Percentiles rank a stretch among this genome's conserved stretches.
Evolutionary conservation across 176 grass and related monocot genomes (phyloP).

Genomic region (Dactylis glomerata): DNA sequence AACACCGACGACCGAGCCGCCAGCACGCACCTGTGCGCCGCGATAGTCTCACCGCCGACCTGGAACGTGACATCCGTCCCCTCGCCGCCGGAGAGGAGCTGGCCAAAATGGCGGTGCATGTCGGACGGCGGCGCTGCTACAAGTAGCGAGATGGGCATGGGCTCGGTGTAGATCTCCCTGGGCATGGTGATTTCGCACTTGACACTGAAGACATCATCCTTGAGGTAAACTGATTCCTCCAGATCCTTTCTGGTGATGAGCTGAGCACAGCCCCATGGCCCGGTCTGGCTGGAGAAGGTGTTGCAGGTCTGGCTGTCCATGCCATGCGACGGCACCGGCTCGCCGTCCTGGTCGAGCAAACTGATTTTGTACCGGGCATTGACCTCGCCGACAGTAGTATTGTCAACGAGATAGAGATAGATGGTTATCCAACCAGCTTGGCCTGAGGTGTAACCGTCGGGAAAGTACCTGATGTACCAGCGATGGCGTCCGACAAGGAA

Average conservation of each 20-base stretch:
- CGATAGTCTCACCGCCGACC: not conserved
- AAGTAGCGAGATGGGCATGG: not conserved
- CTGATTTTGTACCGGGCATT: not conserved
- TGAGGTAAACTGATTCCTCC: slow-evolving; percentile 5
- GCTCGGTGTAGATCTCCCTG: not conserved
- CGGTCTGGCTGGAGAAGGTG: not conserved
- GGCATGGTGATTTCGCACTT: not conserved
- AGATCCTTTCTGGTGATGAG: not conserved
- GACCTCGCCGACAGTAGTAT: not conserved
- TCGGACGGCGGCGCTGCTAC: not conserved
- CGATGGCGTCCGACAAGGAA: slow-evolving; percentile 12
- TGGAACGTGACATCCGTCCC: not conserved
- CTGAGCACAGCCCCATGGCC: not conserved
- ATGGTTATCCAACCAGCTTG: not conserved
- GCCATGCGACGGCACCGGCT: not conserved
- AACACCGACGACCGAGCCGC: not conserved
- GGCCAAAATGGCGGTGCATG: not conserved
- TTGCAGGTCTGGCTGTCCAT: not conserved
- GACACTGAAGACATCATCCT: not conserved
- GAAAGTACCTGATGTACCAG: slow-evolving; percentile 16
- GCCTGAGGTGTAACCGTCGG: not conserved
- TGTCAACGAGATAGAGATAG: not conserved
- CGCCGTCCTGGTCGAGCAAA: not conserved
- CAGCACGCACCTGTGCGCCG: not conserved
- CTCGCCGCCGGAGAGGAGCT: not conserved